Percentiles rank a stretch among this genome's conserved stretches.
Conservation (phyloP, 2,329 filamentous ascomycete genomes). For the Xylaria sp. region DNA sequence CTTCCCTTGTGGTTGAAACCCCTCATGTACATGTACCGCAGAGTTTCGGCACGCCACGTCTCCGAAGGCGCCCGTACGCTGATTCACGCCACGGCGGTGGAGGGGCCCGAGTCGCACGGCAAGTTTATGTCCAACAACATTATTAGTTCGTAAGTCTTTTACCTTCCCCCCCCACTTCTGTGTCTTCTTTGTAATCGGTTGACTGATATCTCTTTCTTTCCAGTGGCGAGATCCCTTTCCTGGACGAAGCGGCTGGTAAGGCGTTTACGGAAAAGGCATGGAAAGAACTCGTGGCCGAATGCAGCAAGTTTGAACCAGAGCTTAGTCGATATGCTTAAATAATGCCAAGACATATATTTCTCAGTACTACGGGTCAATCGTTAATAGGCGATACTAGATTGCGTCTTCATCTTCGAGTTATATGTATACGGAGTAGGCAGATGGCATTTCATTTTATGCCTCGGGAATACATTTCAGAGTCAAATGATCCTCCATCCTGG, state of each 20-base stretch:
- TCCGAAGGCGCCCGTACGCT: constrained; percentile 13
- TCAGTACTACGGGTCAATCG: background rate
- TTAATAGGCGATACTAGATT: background rate
- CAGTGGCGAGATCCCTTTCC: constrained; percentile 5
- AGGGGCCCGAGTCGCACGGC: constrained; percentile 15
- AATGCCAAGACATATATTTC: background rate
- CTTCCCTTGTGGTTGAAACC: background rate
- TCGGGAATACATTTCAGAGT: background rate
- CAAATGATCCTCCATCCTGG: background rate
- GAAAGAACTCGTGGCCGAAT: constrained; percentile 14
- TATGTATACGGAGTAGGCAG: background rate
- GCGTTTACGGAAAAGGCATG: constrained; percentile 8
- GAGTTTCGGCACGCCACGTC: constrained; percentile 2
- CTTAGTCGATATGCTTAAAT: constrained; percentile 6
- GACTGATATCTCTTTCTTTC: background rate
- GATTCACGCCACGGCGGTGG: constrained; percentile 5
- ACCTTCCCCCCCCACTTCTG: background rate
- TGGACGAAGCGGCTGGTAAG: constrained; percentile 12
- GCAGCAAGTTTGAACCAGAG: constrained; percentile 3
- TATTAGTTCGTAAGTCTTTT: constrained; percentile 5
- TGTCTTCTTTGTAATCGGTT: background rate
- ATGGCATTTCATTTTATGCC: background rate
- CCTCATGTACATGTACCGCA: constrained; percentile 9
- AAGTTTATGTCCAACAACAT: constrained; percentile 10
- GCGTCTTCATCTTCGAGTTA: background rate